A percentile compares a stretch with the other conserved stretches of the same genome.
Evolutionary conservation across 768 basidiomycete genomes (phyloP).

Genomic region (Leucosporidium creatinivorum): DNA sequence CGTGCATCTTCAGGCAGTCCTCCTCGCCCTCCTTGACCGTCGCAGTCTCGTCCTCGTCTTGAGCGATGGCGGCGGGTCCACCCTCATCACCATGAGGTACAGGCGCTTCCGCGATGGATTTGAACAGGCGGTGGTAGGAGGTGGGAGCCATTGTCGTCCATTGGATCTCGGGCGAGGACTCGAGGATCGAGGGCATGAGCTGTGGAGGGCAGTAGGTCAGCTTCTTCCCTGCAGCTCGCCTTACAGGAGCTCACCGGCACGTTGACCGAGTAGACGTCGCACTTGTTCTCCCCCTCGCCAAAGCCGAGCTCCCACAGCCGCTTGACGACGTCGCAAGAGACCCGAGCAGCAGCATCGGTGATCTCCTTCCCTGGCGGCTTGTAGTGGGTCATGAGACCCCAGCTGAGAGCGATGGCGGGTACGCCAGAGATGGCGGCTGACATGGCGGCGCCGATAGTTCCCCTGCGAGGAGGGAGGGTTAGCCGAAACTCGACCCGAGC

Average conservation of each 20-base stretch:
- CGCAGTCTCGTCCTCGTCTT: background rate
- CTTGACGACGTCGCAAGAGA: slow-evolving; percentile 38
- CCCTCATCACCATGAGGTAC: background rate
- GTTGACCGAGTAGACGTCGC: slow-evolving; percentile 32
- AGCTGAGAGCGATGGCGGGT: slow-evolving; percentile 42
- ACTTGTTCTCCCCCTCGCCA: slow-evolving; percentile 36
- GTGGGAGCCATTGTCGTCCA: slow-evolving; percentile 43
- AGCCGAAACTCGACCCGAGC: background rate
- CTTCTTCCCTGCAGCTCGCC: slow-evolving; percentile 9
- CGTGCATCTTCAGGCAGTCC: slow-evolving; percentile 1
- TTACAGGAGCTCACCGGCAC: slow-evolving; percentile 18
- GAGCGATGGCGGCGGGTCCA: slow-evolving; percentile 18
- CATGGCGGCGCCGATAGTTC: slow-evolving; percentile 45
- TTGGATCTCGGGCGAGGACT: slow-evolving; percentile 34
- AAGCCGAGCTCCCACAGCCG: slow-evolving; percentile 40
- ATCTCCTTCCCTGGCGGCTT: slow-evolving; percentile 34
- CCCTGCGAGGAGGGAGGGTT: slow-evolving; percentile 20
- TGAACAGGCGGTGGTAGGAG: slow-evolving; percentile 42
- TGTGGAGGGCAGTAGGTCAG: slow-evolving; percentile 37
- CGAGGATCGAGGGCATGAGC: slow-evolving; percentile 39
- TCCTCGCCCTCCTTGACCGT: background rate
- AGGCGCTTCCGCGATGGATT: slow-evolving; percentile 26
- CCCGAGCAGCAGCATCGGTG: slow-evolving; percentile 38
- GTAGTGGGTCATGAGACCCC: slow-evolving; percentile 39
- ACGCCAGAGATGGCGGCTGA: slow-evolving; percentile 40